Conservation (phyloP, 257 asterid genomes). For the Ophiorrhiza pumila region DNA sequence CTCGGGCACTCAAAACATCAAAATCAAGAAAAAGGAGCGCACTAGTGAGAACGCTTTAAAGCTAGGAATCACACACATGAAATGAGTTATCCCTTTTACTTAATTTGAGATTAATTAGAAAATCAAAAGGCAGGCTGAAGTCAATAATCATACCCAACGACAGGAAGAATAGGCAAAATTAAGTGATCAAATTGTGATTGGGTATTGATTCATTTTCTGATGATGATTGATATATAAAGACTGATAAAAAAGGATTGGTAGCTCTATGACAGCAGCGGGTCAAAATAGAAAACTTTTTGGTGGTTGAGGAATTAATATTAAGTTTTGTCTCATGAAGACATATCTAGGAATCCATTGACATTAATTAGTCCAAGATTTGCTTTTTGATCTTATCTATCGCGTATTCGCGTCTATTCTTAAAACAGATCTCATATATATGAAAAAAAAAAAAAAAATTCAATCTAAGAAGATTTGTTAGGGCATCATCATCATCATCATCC, state of each 20-base stretch:
- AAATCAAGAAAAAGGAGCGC: slow-evolving; percentile 13
- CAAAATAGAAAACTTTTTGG: slow-evolving; percentile 4
- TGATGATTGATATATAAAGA: too few species aligned
- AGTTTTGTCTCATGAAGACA: slow-evolving; percentile 10
- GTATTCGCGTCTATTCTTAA: background rate
- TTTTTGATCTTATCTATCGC: slow-evolving; percentile 27
- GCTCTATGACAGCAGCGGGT: slow-evolving; percentile 14
- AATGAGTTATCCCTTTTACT: background rate
- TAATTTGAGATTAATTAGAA: too few species aligned
- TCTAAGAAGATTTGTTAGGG: too few species aligned
- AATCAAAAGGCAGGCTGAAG: too few species aligned
- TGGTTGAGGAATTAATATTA: slow-evolving; percentile 17
- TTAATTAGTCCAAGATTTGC: slow-evolving; percentile 13
- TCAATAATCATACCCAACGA: too few species aligned
- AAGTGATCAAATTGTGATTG: too few species aligned
- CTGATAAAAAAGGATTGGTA: slow-evolving; percentile 11
- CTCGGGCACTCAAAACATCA: slow-evolving; percentile 4
- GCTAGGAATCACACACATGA: background rate
- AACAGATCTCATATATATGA: too few species aligned
- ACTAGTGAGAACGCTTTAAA: background rate
- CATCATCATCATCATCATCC: too few species aligned
- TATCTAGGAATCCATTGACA: slow-evolving; percentile 27
- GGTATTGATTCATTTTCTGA: too few species aligned
- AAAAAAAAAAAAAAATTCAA: too few species aligned
- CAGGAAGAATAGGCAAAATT: too few species aligned